Evolutionary conservation across 805 yeast species (phyloP), one percentile per base, ranked within the genome.

Genomic region (Saturnispora sanitii): DNA sequence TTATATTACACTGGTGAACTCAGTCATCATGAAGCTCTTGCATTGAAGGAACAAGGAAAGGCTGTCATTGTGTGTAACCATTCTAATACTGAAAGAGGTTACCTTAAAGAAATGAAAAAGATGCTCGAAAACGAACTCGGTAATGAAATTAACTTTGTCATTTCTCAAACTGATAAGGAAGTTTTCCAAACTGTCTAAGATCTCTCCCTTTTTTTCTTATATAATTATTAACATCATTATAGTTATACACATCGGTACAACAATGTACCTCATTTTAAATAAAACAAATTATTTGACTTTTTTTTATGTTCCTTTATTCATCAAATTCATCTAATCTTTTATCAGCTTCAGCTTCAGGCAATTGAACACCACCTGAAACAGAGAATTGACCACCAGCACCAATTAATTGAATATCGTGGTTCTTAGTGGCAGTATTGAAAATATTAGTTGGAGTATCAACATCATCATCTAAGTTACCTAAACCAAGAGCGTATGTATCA

Each of bases 301-400:
- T 9, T 13, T 17, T 8, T 12, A 15, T n/a, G 6, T 33, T 22
- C 11, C 6, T 33, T 21, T 26, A 38, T 22, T 71, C 74, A 44
- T 73, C 79, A 45, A 71, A 67, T 50, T 66, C 66, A 27, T 72
- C 77, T 21, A 62, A 51, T 55, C 79, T 64, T 30, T 68, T 68
- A 49, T 71, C 76, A 23, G 67, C 66, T 27, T 64, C 70, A 37
- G 67, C 76, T 45, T 74, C 79, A 40, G 66, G 72, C 48, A 70
- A 55, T 51, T 73, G 75, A 27, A 71, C 61, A 41, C 97, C 96
- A 31, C 87, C 96, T 57, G 90, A 74, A 7, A 87, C 81, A 40
- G 94, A 82, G 56, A 85, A 92, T 64, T 92, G 98, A 18, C 97
- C 99, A 46, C 99, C 99, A 35, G 92, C 92, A n/a, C 94, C 88